Base-by-base conservation (phyloP, 169 alveolate genomes). In the Toxoplasma gondii region DNA sequence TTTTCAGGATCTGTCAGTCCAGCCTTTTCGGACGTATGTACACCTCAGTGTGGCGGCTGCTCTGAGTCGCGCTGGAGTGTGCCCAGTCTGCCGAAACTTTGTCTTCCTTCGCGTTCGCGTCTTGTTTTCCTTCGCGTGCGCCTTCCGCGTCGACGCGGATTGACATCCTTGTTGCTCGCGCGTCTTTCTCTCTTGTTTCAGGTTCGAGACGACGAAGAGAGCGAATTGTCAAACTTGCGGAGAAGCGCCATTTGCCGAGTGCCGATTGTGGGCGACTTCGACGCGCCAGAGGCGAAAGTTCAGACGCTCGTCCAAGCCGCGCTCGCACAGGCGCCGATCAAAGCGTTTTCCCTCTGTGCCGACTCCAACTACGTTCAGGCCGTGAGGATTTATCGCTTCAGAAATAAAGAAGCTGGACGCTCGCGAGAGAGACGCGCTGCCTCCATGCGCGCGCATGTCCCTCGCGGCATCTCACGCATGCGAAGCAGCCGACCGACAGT, bases 261-360 rank as follows among this genome's bases (percentile, higher is more conserved):
- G 0, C 64, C 38, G 0, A 54, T 39, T 54, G 38, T 0, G 1
- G 90, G 95, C 38, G 92, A 93, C 54, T 43, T 43, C 2, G 96
- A 93, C 90, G 82, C 43, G 45, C 64, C 74, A 41, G 54, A 39
- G 31, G 84, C 90, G 74, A 95, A 95, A 78, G 97, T 95, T 19
- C 74, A 82, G 36, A 92, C 93, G 58, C 93, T 95, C 34, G 82
- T 95, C 91, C 97, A 95, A 83, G 93, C 94, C 17, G 83, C 39
- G 36, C 93, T 95, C 44, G 88, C 96, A 54, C 74, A 92, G 53
- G 80, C 80, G 53, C 41, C 74, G 53, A 74, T 93, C 43, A 84
- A 88, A n/a, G 64, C 91, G 0, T 93, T 92, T 54, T 88, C 94
- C 2, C 88, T 93, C 24, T 86, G 38, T 36, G 49, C 95, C 0